These are phyloP conservation scores for Psilocybe cubensis DNA, from an alignment of 768 basidiomycete genomes.

Conservation along the genomic window DNA sequence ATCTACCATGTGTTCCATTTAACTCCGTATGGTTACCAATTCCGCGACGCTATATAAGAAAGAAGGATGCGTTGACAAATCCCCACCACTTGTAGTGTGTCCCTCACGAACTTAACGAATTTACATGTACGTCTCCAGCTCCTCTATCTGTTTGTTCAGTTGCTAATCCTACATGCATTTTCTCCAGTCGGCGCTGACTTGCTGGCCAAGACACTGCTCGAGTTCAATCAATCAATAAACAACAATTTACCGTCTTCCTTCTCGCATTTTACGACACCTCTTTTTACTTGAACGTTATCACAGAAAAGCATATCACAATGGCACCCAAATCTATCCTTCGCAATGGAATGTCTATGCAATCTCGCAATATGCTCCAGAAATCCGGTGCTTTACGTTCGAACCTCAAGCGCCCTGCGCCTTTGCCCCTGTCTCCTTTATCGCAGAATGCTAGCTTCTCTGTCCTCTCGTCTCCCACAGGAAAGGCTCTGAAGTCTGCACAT, in stretches of 20 bases:
- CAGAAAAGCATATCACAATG: constrained; percentile 32
- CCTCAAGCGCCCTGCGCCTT: constrained; percentile 42
- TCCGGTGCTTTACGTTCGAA: constrained; percentile 35
- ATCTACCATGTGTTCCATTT: constrained; percentile 9
- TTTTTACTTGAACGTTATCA: constrained; percentile 8
- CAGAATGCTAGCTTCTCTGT: constrained; percentile 34
- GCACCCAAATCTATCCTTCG: constrained; percentile 40
- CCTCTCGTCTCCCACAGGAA: constrained; percentile 29
- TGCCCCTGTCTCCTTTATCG: constrained; percentile 39
- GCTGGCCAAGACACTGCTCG: constrained; percentile 51
- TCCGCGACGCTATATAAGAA: constrained; percentile 21
- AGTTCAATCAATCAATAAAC: constrained; percentile 28
- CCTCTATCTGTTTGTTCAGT: neutral
- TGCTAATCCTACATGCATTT: constrained; percentile 11
- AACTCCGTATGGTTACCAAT: constrained; percentile 24
- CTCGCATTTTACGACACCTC: constrained; percentile 10
- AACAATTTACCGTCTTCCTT: constrained; percentile 16
- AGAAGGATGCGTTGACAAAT: neutral
- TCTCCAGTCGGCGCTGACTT: constrained; percentile 38
- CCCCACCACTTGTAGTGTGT: constrained; percentile 32
- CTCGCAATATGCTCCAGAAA: constrained; percentile 28
- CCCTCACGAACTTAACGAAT: constrained; percentile 26
- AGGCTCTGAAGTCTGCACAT: constrained; percentile 42
- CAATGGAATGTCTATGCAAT: constrained; percentile 36
- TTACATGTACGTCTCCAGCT: constrained; percentile 20